phyloP scores from a whole-genome alignment of 805 yeast species.

The Ogataea methanolica region DNA sequence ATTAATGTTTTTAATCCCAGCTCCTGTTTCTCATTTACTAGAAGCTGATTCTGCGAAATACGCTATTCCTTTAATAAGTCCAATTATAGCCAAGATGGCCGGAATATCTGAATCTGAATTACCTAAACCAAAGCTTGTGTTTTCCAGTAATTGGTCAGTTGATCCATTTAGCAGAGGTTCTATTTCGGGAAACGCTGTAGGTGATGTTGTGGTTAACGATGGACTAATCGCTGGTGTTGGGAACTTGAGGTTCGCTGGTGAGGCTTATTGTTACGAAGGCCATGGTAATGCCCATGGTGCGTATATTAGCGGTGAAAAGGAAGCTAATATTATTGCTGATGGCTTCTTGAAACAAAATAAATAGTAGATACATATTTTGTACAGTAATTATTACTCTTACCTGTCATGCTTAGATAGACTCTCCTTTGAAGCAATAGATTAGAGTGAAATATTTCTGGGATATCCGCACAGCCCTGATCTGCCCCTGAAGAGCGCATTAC shows the following conservation, averaged over 20 bases:
- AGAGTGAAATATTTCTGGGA: too few species aligned
- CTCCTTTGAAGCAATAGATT: too few species aligned
- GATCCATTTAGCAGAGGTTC: constrained; percentile 50
- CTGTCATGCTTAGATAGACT: too few species aligned
- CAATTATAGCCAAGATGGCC: constrained; percentile 32
- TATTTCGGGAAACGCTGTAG: constrained; percentile 37
- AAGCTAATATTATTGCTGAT: constrained; percentile 28
- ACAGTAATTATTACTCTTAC: neutral
- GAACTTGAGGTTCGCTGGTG: constrained; percentile 49
- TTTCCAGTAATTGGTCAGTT: constrained; percentile 40
- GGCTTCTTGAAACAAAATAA: neutral
- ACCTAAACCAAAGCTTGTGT: constrained; percentile 22
- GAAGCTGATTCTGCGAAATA: constrained; percentile 33
- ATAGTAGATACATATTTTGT: neutral
- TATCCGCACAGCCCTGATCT: too few species aligned
- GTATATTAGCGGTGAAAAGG: constrained; percentile 44
- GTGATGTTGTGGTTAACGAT: constrained; percentile 36
- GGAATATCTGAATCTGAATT: constrained; percentile 17
- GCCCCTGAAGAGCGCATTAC: too few species aligned
- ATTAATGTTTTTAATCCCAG: constrained; percentile 40
- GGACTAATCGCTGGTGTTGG: constrained; percentile 28
- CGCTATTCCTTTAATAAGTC: constrained; percentile 41
- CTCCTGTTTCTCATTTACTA: constrained; percentile 43
- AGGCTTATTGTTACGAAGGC: constrained; percentile 46
- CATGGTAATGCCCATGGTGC: constrained; percentile 57